phyloP scores from a whole-genome alignment of 129 eudicot genomes.

The Dittrichia graveolens region DNA sequence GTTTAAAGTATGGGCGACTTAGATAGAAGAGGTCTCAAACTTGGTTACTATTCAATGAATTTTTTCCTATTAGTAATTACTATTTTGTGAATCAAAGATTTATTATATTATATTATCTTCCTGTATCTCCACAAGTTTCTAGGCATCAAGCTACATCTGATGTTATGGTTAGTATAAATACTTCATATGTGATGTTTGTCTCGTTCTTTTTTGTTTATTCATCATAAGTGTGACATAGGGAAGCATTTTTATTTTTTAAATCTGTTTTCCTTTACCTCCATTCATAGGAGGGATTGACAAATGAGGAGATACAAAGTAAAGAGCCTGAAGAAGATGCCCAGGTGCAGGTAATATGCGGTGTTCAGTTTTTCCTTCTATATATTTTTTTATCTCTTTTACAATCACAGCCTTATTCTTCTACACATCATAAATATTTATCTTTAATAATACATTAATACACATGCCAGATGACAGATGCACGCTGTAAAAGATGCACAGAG shows the following conservation, averaged over 20 bases:
- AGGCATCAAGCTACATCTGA: too few species aligned
- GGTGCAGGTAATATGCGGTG: conserved; percentile 59
- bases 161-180: background rate
- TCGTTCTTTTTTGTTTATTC: background rate
- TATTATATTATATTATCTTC: too few species aligned
- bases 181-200: background rate
- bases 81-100: too few species aligned
- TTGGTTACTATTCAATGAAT: too few species aligned
- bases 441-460: background rate
- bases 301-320: conserved; percentile 76
- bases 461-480: conserved; percentile 96
- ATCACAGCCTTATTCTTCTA: background rate
- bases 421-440: background rate
- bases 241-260: background rate
- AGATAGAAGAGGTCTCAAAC: too few species aligned
- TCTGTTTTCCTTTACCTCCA: background rate
- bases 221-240: background rate
- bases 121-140: too few species aligned
- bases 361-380: background rate
- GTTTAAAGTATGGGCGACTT: too few species aligned
- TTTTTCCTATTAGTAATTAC: too few species aligned
- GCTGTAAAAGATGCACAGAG: conserved; percentile 84
- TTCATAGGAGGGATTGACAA: conserved; percentile 81
- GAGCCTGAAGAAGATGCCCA: conserved; percentile 80
- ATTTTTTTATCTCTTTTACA: background rate